Percentiles rank a stretch among this genome's conserved stretches.
phyloP scores from a whole-genome alignment of 352 stramenopile genomes.

The Hyaloperonospora brassicae region DNA sequence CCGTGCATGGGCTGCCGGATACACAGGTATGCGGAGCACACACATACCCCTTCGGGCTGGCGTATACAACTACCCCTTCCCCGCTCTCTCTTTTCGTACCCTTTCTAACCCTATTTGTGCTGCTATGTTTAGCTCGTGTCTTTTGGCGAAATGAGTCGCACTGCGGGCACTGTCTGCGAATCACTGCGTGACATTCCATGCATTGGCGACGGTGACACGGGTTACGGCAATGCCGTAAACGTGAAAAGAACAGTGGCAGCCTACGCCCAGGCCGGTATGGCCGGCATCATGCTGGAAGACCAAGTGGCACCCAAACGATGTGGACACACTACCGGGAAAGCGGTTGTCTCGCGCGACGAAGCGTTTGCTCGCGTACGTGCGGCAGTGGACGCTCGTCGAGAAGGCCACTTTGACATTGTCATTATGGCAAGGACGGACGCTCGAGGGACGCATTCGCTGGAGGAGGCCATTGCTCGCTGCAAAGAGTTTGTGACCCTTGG shows the following conservation, averaged over 20 bases:
- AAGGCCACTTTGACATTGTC: conserved; percentile 86
- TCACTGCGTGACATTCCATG: conserved; percentile 35
- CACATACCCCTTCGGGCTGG: no score
- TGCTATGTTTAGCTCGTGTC: conserved; percentile 36
- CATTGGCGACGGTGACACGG: conserved; percentile 85
- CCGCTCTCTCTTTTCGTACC: no score
- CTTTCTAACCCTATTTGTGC: conserved; percentile 28
- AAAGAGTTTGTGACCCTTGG: conserved; percentile 74
- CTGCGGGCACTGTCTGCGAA: conserved; percentile 36
- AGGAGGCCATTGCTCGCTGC: conserved; percentile 90
- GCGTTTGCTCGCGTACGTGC: conserved; percentile 80
- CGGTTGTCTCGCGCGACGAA: conserved; percentile 80
- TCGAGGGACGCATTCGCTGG: conserved; percentile 77
- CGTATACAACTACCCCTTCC: no score
- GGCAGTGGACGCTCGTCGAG: conserved; percentile 81
- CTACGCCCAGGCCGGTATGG: conserved; percentile 70
- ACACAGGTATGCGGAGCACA: conserved; percentile 60
- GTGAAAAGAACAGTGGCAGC: no score
- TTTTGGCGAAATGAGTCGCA: conserved; percentile 51
- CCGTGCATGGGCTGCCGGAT: conserved; percentile 81
- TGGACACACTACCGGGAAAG: conserved; percentile 88
- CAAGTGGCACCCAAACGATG: conserved; percentile 90
- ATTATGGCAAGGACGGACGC: conserved; percentile 93
- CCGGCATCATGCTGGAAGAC: conserved; percentile 92
- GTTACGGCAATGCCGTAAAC: conserved; percentile 87